These are phyloP conservation scores for Fusarium bulbicola DNA, from an alignment of 2,329 filamentous ascomycete genomes.

Conservation along the genomic window DNA sequence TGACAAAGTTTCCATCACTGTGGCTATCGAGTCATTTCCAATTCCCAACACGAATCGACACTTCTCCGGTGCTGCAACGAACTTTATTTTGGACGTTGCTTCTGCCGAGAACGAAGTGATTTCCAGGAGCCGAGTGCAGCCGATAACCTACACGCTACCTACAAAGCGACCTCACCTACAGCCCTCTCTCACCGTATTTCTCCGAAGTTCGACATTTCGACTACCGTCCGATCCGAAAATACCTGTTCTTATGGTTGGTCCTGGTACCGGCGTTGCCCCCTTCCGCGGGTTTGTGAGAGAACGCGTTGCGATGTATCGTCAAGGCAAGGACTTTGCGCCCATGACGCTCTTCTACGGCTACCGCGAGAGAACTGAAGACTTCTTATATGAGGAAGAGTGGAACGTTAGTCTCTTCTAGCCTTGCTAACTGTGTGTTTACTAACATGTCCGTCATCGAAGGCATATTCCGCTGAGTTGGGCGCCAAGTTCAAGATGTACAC, in stretches of 20 bases:
- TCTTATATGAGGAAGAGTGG: accelerated
- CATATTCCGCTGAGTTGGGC: not conserved
- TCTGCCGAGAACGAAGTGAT: not conserved
- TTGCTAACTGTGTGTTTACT: accelerated
- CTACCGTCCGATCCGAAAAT: not conserved
- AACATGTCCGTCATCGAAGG: accelerated
- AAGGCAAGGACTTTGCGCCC: not conserved
- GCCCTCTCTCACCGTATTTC: not conserved
- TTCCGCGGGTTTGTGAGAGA: not conserved
- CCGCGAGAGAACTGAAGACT: not conserved
- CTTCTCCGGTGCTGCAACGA: not conserved
- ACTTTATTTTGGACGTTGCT: not conserved
- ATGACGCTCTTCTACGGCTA: accelerated
- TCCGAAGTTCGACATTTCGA: not conserved
- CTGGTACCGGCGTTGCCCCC: not conserved
- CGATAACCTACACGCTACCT: accelerated
- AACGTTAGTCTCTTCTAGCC: accelerated
- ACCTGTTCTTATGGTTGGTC: not conserved
- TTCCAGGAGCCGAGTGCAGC: not conserved
- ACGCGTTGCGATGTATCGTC: accelerated
- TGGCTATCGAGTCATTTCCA: not conserved
- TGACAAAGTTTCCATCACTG: accelerated
- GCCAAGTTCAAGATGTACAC: not conserved
- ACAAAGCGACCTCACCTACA: not conserved
- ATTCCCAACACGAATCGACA: accelerated